Percentiles rank a stretch among this genome's conserved stretches.
Conservation (phyloP, 495 filamentous ascomycete species). For the Aspergillus wentii region DNA sequence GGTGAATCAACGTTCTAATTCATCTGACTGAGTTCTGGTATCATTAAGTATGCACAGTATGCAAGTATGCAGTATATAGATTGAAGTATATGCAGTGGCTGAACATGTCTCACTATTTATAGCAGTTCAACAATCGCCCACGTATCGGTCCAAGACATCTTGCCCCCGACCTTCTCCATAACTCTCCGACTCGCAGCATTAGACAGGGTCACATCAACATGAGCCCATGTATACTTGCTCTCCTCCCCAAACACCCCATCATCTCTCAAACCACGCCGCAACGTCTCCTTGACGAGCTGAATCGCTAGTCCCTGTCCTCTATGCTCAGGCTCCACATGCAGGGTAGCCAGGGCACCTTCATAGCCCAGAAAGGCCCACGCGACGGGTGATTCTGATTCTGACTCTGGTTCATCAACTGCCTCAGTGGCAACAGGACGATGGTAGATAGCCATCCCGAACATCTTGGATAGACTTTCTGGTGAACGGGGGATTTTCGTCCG, state of each 20-base stretch:
- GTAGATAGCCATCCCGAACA: constrained; percentile 33
- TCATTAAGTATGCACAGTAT: no score
- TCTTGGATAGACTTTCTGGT: constrained; percentile 18
- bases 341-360: constrained; percentile 42
- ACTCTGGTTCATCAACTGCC: no score
- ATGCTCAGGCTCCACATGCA: constrained; percentile 47
- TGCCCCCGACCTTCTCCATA: constrained; percentile 45
- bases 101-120: no score
- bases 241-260: constrained; percentile 17
- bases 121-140: constrained; percentile 46
- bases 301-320: constrained; percentile 40
- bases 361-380: constrained; percentile 41
- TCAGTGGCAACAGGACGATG: not conserved
- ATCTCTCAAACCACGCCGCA: constrained; percentile 22
- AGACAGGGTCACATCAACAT: constrained; percentile 40
- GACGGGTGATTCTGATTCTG: constrained; percentile 35
- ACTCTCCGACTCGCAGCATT: constrained; percentile 46
- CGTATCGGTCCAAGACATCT: constrained; percentile 26
- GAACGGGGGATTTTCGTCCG: constrained; percentile 36
- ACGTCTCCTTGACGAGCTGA: constrained; percentile 29
- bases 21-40: no score
- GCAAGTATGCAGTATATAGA: no score
- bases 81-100: no score
- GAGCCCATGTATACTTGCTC: constrained; percentile 24
- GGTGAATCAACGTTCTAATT: no score